Conservation (phyloP, 257 asterid genomes). For the Nicotiana benthamiana region DNA sequence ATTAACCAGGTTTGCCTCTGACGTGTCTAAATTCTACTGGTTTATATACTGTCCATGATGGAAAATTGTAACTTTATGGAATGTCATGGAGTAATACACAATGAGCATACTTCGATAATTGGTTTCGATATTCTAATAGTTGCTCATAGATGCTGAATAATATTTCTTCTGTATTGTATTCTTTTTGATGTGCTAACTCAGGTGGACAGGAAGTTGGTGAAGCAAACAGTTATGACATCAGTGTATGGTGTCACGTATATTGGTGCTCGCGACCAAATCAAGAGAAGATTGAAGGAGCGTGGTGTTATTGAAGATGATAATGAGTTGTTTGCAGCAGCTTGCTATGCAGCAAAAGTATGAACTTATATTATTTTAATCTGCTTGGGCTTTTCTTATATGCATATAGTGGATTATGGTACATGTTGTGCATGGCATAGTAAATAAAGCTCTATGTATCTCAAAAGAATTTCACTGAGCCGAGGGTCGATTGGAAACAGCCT, state of each 20-base stretch:
- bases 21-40: not conserved
- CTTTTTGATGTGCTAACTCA: slow-evolving; percentile 22
- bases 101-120: not conserved
- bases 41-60: not conserved
- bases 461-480: too few species aligned
- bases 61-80: not conserved
- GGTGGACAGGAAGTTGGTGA: slow-evolving; percentile 97
- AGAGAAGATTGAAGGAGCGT: slow-evolving; percentile 84
- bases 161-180: not conserved
- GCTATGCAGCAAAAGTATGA: slow-evolving; percentile 90
- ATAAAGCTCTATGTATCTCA: not conserved
- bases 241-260: slow-evolving; percentile 95
- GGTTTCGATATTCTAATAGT: not conserved
- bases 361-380: slow-evolving; percentile 1
- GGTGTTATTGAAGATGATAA: slow-evolving; percentile 58
- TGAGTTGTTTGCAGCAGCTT: slow-evolving; percentile 67
- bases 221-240: slow-evolving; percentile 99
- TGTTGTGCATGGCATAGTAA: not conserved
- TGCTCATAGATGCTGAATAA: not conserved
- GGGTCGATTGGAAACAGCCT: too few species aligned
- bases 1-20: slow-evolving; percentile 54
- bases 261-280: slow-evolving; percentile 97
- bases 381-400: not conserved
- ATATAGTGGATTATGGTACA: not conserved
- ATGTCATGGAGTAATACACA: not conserved